Conservation (phyloP, 768 basidiomycete genomes). For the Pulveroboletus sp. region DNA sequence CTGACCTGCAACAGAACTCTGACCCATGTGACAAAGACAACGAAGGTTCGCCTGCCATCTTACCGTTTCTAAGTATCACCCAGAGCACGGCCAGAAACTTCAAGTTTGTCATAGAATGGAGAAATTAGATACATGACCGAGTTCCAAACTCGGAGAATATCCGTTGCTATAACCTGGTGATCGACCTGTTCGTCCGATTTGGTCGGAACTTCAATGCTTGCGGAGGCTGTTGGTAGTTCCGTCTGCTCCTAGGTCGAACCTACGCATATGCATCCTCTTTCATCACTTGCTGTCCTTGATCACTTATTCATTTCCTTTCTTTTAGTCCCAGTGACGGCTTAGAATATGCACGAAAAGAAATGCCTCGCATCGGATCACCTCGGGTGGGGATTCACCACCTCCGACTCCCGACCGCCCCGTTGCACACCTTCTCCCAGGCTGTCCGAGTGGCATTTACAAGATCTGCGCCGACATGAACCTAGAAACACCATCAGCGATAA, state of each 20-base stretch:
- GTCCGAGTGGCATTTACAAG: conserved; percentile 32
- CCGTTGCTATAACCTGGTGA: too few species aligned
- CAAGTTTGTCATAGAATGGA: too few species aligned
- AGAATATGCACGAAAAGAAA: not conserved
- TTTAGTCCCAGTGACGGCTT: too few species aligned
- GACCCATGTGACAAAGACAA: too few species aligned
- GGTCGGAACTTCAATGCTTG: not conserved
- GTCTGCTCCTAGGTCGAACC: not conserved
- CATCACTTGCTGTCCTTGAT: not conserved
- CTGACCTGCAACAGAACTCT: too few species aligned
- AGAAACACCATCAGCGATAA: not conserved
- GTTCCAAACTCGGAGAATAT: too few species aligned
- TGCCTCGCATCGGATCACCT: not conserved
- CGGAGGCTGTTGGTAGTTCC: too few species aligned
- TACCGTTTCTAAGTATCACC: too few species aligned
- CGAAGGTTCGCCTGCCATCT: too few species aligned
- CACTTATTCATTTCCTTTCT: not conserved
- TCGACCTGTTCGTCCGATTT: not conserved
- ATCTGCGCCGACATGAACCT: conserved; percentile 35
- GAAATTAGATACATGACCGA: too few species aligned
- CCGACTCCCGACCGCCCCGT: conserved; percentile 51
- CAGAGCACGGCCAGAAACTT: too few species aligned
- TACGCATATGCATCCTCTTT: not conserved
- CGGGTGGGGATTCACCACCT: conserved; percentile 5
- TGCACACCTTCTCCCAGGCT: conserved; percentile 44